Evolutionary conservation across 73 alveolate species (phyloP), one percentile per base, ranked within the genome.

Genomic region (Paramecium bursaria): DNA sequence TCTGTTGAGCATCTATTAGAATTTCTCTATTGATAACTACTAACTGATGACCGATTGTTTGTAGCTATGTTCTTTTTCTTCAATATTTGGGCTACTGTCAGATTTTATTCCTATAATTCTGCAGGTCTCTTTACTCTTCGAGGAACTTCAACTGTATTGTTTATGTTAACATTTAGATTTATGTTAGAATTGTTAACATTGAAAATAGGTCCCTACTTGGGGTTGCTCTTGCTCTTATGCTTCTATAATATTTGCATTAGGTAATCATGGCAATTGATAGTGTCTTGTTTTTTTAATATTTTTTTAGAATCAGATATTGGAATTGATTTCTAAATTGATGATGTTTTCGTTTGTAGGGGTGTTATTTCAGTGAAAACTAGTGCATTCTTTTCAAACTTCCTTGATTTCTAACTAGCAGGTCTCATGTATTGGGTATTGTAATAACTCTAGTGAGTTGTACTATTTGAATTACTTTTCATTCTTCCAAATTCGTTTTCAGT

Each of bases 1-100:
- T 67, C 82, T 15, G 82, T 67, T 30, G 82, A 67, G 21, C 82
- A 67, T 42, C 82, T 19, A 67, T 67, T 67, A 14, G 82, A 67
- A 35, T 67, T 35, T 67, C 82, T 67, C 44, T 67, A 23, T 25
- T 67, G 44, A 7, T 39, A 11, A 21, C 82, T 67, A 1, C 60
- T 39, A 25, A 42, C 4, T 30, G 82, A 33, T 25, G 82, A 67
- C 9, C 82, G 27, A 42, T 67, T 67, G 11, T 39, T 5, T 7
- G 49, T 39, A 6, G 44, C 3, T 7, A 67, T 5, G 9, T 67
- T 15, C 22, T 67, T 67, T 27, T 67, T 67, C 23, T 67, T 13
- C 44, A 67, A 5, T 35, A 67, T 67, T 67, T 67, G 21, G 19
- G 82, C 82, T 3, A 67, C 82, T 39, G 82, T 67, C 19, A 67